Evolutionary conservation across 768 basidiomycete genomes (phyloP).

Genomic region (Rhizopogon vinicolor): DNA sequence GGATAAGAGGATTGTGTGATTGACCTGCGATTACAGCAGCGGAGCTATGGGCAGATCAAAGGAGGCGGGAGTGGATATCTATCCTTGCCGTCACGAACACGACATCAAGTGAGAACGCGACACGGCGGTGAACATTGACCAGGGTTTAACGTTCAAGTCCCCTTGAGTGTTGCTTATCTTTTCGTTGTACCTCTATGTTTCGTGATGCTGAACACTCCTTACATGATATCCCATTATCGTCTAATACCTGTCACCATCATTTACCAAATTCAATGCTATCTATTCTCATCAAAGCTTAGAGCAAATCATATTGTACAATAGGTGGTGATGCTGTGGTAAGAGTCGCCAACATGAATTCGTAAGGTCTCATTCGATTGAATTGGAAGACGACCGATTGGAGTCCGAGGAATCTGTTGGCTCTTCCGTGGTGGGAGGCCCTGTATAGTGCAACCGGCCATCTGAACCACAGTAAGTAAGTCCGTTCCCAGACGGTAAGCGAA

Average conservation of each 20-base stretch:
- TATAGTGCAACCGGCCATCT: constrained; percentile 42
- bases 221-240: constrained; percentile 10
- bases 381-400: neutral
- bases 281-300: neutral
- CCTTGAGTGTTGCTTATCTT: neutral
- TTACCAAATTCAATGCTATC: neutral
- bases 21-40: too few relatives aligned
- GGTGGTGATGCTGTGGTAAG: neutral
- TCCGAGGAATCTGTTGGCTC: constrained; percentile 2
- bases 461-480: neutral
- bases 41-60: too few relatives aligned
- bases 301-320: neutral
- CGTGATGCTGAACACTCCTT: neutral
- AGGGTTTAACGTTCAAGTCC: too few relatives aligned
- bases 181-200: neutral
- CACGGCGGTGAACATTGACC: too few relatives aligned
- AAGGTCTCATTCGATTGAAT: neutral
- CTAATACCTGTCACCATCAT: constrained; percentile 4
- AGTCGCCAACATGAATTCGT: too few relatives aligned
- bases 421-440: constrained; percentile 36
- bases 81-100: too few relatives aligned
- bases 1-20: too few relatives aligned
- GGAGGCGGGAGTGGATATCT: too few relatives aligned
- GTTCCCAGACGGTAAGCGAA: neutral
- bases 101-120: too few relatives aligned